A percentile compares a stretch with the other conserved stretches of the same genome.
Evolutionary conservation across 345 rosid species (phyloP).

Genomic region (Pistacia atlantica): DNA sequence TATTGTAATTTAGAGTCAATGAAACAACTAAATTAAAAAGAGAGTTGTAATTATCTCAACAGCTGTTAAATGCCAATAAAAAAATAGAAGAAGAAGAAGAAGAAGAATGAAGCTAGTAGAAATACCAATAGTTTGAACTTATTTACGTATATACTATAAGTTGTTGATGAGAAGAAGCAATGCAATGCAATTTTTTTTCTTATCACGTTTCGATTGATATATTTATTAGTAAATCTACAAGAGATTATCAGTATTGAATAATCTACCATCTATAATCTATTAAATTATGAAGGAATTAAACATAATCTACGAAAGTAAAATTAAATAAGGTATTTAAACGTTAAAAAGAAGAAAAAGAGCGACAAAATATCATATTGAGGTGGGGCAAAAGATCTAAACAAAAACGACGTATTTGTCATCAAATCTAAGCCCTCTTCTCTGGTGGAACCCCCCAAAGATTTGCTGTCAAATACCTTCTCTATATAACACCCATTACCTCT

Average conservation of each 20-base stretch:
- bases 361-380: slow-evolving; percentile 23
- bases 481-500: slow-evolving; percentile 35
- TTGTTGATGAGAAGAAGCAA: slow-evolving; percentile 4
- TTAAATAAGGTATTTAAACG: neutral
- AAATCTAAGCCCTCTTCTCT: slow-evolving; percentile 46
- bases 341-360: neutral
- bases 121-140: slow-evolving; percentile 1
- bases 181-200: neutral
- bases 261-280: neutral
- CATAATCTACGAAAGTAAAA: neutral
- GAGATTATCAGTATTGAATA: neutral
- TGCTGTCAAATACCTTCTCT: slow-evolving; percentile 34
- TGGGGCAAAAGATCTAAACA: slow-evolving; percentile 40
- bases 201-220: no score
- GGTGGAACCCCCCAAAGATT: slow-evolving; percentile 51
- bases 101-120: neutral
- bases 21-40: no score
- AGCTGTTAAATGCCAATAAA: no score
- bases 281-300: neutral
- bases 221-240: neutral
- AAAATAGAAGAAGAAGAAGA: no score
- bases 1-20: no score
- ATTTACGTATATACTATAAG: neutral
- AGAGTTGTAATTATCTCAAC: no score
- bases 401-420: slow-evolving; percentile 48